Evolutionary conservation across 148 eudicot genomes (phyloP), one percentile per base, ranked within the genome.

Genomic region (Vaccinium macrocarpon): DNA sequence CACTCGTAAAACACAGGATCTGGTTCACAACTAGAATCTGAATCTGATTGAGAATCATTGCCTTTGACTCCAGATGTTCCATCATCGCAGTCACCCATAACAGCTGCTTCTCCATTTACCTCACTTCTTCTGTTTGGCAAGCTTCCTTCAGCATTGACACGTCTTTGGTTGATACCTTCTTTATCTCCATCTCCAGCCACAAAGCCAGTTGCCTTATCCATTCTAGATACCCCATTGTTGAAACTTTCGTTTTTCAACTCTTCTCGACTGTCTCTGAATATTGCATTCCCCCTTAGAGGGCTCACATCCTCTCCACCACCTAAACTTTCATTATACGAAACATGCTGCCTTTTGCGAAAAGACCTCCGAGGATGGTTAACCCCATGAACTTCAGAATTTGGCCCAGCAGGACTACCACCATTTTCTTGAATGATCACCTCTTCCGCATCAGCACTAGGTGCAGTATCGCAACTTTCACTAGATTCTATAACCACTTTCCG

Each of bases 321-420:
- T 59, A 56, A 64, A 66, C 4, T 56, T 88, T 90, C 91, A 77
- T 48, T 72, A 53, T 84, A 90, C 23, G 90, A 82, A 14, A 90
- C 83, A 75, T 86, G 46, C 53, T 88, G 87, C 72, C 82, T 88
- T 81, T 52, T 79, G 29, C 91, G 83, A 55, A 78, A 56, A 10
- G 91, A 90, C 53, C 86, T 90, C 53, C 90, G 79, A 18, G 32
- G 72, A 38, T n/a, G 25, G 14, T 38, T 61, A 13, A 59, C 73
- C 35, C 61, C 72, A 79, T 70, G 71, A 46, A 68, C 14, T 46
- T 16, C 85, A 82, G 64, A 82, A 76, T 70, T 78, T 38, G 15
- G 50, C 25, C 70, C 70, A 76, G 79, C 82, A 57, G 76, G 25
- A 79, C 38, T 74, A 27, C 62, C 82, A 62, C 57, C 52, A 56